phyloP scores from a whole-genome alignment of 495 filamentous ascomycete species.

The Tuber aestivum region DNA sequence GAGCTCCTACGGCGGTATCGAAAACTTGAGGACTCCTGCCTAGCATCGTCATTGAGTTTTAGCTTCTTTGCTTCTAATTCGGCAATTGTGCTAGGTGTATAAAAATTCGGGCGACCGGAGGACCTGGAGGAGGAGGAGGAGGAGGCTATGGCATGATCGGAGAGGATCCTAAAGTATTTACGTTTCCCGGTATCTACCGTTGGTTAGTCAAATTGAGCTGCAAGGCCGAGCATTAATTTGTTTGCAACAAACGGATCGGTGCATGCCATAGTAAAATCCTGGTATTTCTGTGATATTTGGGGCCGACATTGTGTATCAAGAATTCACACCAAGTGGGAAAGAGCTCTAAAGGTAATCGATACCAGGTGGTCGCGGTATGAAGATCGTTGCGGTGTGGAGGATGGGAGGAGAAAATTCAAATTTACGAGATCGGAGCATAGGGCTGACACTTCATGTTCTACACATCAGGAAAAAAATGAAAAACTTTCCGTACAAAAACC shows the following conservation, averaged over 20 bases:
- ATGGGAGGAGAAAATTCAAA: background rate
- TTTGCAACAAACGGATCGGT: background rate
- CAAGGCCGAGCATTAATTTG: background rate
- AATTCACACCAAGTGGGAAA: background rate
- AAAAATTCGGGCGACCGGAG: conserved; percentile 19
- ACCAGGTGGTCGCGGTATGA: background rate
- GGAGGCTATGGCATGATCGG: conserved; percentile 42
- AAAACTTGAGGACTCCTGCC: background rate
- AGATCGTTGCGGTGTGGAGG: background rate
- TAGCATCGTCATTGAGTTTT: background rate
- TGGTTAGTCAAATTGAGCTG: background rate
- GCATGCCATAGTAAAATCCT: conserved; percentile 48
- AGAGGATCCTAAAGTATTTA: conserved; percentile 50
- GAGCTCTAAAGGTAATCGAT: background rate
- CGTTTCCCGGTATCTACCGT: conserved; percentile 45
- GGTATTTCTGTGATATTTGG: conserved; percentile 39
- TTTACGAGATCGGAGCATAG: background rate
- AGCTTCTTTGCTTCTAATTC: conserved; percentile 19
- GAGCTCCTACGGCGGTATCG: background rate
- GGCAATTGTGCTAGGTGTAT: conserved; percentile 27
- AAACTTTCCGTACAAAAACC: background rate
- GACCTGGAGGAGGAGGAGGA: conserved; percentile 28
- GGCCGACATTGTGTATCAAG: background rate
- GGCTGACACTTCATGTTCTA: background rate
- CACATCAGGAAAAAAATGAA: background rate